These are phyloP conservation scores for Biancaea sappan DNA, from an alignment of 306 rosid species.

Conservation along the genomic window DNA sequence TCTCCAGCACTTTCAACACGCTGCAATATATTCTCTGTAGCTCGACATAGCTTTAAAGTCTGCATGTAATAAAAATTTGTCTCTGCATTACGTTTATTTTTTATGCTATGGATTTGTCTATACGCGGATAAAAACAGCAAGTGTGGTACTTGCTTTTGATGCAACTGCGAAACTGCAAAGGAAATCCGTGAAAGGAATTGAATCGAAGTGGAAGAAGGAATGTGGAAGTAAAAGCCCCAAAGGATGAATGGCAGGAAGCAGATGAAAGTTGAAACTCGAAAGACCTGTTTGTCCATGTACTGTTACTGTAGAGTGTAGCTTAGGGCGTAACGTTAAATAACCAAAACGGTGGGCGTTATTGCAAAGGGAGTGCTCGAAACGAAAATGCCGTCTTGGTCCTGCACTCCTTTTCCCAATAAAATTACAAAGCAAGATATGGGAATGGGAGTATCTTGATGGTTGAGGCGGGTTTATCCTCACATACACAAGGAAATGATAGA, in stretches of 20 bases:
- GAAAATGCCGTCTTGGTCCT: not conserved
- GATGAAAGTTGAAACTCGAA: not conserved
- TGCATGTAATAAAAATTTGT: not conserved
- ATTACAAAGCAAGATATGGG: not conserved
- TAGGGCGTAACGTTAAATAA: conserved; percentile 3
- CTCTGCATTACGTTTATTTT: not conserved
- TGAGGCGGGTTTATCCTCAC: conserved; percentile 31
- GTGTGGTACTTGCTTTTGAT: conserved; percentile 13
- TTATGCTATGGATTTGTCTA: not conserved
- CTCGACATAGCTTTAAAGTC: not conserved
- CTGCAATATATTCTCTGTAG: not conserved
- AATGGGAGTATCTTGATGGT: conserved; percentile 23
- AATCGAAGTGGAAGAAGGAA: conserved; percentile 19
- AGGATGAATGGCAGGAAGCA: not conserved
- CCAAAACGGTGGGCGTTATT: conserved; percentile 30
- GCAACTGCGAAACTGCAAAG: conserved; percentile 7
- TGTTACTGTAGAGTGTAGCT: not conserved
- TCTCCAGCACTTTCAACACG: not conserved
- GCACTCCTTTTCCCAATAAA: not conserved
- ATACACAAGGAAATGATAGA: conserved; percentile 52
- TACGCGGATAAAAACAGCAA: not conserved
- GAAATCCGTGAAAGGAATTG: conserved; percentile 18
- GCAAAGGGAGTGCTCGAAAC: conserved; percentile 3
- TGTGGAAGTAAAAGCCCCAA: not conserved
- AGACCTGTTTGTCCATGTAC: not conserved